Percentiles rank a stretch among this genome's conserved stretches.
These are phyloP conservation scores for Exobasidium cylindrosporum DNA, from an alignment of 1,284 basidiomycete genomes.

Conservation along the genomic window DNA sequence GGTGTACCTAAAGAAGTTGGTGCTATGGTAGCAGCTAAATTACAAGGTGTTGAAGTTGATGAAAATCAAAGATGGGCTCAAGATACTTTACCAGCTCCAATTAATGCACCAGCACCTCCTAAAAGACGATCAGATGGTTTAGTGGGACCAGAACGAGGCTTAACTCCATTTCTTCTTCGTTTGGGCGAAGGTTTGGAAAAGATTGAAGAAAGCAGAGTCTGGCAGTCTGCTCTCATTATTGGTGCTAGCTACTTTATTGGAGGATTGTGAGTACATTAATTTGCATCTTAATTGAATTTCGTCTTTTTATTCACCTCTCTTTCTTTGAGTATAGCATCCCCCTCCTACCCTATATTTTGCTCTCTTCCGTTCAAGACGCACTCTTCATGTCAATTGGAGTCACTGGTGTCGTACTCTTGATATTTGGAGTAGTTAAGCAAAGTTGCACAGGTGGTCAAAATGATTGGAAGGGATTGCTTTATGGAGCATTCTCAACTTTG, in stretches of 20 bases:
- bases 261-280: slow-evolving; percentile 25
- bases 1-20: slow-evolving; percentile 82
- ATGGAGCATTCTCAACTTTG: slow-evolving; percentile 85
- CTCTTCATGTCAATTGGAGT: slow-evolving; percentile 36
- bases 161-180: slow-evolving; percentile 46
- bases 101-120: slow-evolving; percentile 25
- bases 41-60: slow-evolving; percentile 11
- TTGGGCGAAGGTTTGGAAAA: slow-evolving; percentile 41
- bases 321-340: slow-evolving; percentile 35
- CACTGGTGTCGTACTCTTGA: slow-evolving; percentile 40
- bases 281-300: no score
- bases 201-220: slow-evolving; percentile 41
- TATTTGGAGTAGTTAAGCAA: slow-evolving; percentile 48
- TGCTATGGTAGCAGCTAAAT: slow-evolving; percentile 65
- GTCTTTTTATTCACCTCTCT: no score
- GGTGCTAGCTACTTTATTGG: slow-evolving; percentile 44
- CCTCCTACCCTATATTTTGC: slow-evolving; percentile 45
- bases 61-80: neutral
- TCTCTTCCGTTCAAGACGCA: slow-evolving; percentile 29
- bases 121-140: slow-evolving; percentile 11
- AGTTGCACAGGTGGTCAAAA: slow-evolving; percentile 35
- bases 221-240: slow-evolving; percentile 39
- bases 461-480: slow-evolving; percentile 59
- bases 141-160: slow-evolving; percentile 21
- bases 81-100: slow-evolving; percentile 7